Evolutionary conservation across 2,329 filamentous ascomycete species (phyloP), one percentile per base, ranked within the genome.

Genomic region (Thielaviopsis cerberus): DNA sequence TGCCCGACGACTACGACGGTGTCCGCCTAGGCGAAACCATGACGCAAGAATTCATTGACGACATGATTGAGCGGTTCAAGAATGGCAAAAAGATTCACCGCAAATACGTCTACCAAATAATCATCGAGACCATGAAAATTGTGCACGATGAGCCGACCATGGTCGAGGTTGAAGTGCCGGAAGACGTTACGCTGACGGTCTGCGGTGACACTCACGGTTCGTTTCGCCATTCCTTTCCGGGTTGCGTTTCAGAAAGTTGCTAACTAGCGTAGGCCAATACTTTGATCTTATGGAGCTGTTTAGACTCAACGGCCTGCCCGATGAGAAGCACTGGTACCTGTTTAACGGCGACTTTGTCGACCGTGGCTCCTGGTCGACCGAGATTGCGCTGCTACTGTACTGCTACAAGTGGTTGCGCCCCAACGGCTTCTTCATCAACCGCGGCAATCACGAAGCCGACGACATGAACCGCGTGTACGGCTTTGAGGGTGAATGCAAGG

Each of bases 271-370:
- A 90, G 87, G 91, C 52, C 92, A 98, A 78, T 98, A 90, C 73
- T 98, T 94, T 69, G 92, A 98, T 70, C 78, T 98, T 50, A 83
- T 98, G 75, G 88, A 98, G 69, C 85, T 98, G 62, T 98, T 98
- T 81, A 78, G 87, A 63, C 78, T 92, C 59, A 96, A 95, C 65
- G 92, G 92, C 50, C 80, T 77, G 62, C 92, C 92, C 0, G 80
- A 79, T 17, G 88, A 91, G 62, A 88, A 86, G 68, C 89, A 97
- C 69, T 86, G 83, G 69, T 98, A 97, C 69, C 78, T 98, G 13
- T 98, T 98, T 78, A 98, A 98, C 69, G 92, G 92, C 63, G 92
- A 98, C 72, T 98, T 98, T 67, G 92, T 98, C 57, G 92, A 98
- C 69, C 82, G 92, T 68, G 92, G 92, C 26, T 96, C 89, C 41